Evolutionary conservation across 164 flowering plant species (phyloP), one percentile per base, ranked within the genome.

Genomic region (Nelumbo lutea): DNA sequence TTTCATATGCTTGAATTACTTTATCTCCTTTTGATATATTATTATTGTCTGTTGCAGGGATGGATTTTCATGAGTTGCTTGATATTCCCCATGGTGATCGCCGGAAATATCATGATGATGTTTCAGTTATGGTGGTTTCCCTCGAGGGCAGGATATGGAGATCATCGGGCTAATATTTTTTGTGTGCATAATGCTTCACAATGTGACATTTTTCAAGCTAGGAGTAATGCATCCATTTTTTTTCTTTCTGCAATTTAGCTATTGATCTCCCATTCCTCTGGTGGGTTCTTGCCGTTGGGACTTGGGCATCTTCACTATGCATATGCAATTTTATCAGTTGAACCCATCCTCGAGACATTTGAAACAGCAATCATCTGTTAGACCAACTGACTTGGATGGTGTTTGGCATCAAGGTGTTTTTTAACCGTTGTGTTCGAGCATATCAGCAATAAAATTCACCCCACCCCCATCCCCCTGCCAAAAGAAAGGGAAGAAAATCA

Each of bases 131-230:
- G 83, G 89, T 86, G 69, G 81, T 86, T 61, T 86, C 89, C 7
- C 78, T 87, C 14, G 92, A 87, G 74, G 92, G 92, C 65, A 83
- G 92, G 81, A 86, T 87, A 65, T 86, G 92, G 73, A 74, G 77
- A 68, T 81, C 82, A 57, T 79, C 78, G 43, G 84, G 75, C 43
- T 70, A 50, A 76, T 60, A 62, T 11, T 27, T 61, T 62, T 4
- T 38, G n/a, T 7, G 27, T 48, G 5, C 41, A 1, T 47, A 62
- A 61, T 56, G 42, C 11, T 5, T 51, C 58, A 46, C 41, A 50
- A 64, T 62, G 67, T 68, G 67, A 70, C 79, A 66, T 68, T 69
- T 72, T 57, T 69, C 57, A 60, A 68, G 72, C 48, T 65, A 72
- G 65, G 60, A 65, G 73, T 57, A 76, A 59, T 59, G 46, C 13